Evolutionary conservation across 352 stramenopile species (phyloP).

Genomic region (Peronospora belbahrii): DNA sequence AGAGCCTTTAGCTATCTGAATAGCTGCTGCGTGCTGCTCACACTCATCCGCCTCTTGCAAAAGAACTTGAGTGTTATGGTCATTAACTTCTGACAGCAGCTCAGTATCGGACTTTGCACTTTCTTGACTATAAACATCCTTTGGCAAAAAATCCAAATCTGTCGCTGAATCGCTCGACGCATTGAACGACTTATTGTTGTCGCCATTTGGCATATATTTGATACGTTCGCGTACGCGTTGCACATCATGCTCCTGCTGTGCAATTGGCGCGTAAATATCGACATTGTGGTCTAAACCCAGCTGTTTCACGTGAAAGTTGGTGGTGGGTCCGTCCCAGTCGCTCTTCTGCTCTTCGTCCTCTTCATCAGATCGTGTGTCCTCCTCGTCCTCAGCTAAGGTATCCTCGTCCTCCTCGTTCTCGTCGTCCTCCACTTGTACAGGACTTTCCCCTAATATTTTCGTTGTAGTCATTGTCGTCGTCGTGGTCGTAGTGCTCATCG

Average conservation of each 20-base stretch:
- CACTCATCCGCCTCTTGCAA: conserved; percentile 35
- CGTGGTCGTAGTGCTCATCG: not conserved
- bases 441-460: conserved; percentile 3
- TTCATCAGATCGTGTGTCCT: not conserved
- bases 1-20: conserved; percentile 14
- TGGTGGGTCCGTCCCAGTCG: conserved; percentile 45
- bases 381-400: no score
- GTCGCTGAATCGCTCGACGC: conserved; percentile 44
- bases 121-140: conserved; percentile 22
- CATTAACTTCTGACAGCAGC: conserved; percentile 41
- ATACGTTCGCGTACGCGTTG: conserved; percentile 49
- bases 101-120: conserved; percentile 36
- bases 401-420: conserved; percentile 5
- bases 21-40: conserved; percentile 18
- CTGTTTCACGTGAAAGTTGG: conserved; percentile 77
- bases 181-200: conserved; percentile 25
- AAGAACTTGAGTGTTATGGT: conserved; percentile 33
- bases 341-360: conserved; percentile 12
- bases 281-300: conserved; percentile 69
- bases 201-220: conserved; percentile 35
- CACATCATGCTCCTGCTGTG: conserved; percentile 59
- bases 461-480: not conserved
- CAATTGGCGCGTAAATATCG: conserved; percentile 68
- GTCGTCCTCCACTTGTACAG: conserved; percentile 1
- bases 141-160: conserved; percentile 53